These are phyloP conservation scores for Limonium bicolor DNA, from an alignment of 148 eudicot species.

Conservation along the genomic window DNA sequence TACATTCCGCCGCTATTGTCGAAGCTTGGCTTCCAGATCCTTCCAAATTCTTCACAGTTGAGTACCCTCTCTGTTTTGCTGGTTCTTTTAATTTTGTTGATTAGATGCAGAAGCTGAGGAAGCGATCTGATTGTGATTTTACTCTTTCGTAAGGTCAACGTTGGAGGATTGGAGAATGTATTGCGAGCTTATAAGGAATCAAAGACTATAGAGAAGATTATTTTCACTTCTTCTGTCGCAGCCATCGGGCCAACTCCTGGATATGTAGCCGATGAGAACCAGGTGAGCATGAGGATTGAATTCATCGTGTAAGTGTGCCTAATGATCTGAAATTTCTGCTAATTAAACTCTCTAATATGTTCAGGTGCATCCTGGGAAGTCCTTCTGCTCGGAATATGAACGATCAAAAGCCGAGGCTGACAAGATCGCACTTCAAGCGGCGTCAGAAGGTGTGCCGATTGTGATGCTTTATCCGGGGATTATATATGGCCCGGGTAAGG, in stretches of 20 bases:
- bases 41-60: constrained; percentile 34
- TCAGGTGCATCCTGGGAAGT: constrained; percentile 59
- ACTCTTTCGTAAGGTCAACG: constrained; percentile 42
- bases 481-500: constrained; percentile 79
- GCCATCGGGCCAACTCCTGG: constrained; percentile 87
- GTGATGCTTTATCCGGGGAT: constrained; percentile 79
- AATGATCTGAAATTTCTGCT: not conserved
- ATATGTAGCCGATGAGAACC: constrained; percentile 56
- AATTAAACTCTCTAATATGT: not conserved
- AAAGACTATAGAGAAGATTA: constrained; percentile 45
- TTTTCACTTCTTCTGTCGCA: constrained; percentile 82
- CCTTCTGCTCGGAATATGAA: constrained; percentile 83
- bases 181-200: constrained; percentile 48
- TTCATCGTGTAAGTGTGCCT: too few relatives aligned
- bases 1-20: constrained; percentile 87
- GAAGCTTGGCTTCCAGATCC: constrained; percentile 93
- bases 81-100: not conserved
- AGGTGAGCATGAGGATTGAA: constrained; percentile 34
- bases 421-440: constrained; percentile 71
- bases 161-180: constrained; percentile 77
- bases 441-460: constrained; percentile 67
- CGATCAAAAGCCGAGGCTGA: constrained; percentile 68
- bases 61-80: not conserved
- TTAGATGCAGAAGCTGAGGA: not conserved
- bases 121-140: not conserved